Conservation (phyloP, 169 alveolate genomes). For the Cryptosporidium meleagridis region DNA sequence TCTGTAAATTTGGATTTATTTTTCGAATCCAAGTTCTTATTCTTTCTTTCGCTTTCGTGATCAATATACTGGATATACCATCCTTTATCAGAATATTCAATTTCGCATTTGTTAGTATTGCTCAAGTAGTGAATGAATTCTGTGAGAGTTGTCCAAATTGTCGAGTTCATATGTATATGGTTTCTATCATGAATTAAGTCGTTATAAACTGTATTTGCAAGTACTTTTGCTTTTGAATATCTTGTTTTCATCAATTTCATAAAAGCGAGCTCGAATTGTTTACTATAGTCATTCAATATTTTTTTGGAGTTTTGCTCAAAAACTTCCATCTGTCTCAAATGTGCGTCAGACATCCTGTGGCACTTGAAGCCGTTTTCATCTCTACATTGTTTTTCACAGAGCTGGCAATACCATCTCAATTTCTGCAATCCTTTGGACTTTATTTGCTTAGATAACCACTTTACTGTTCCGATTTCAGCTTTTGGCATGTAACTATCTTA, state of each 20-base stretch:
- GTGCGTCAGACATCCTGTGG: slow-evolving; percentile 92
- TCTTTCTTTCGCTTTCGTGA: slow-evolving; percentile 84
- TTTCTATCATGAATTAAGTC: slow-evolving; percentile 90
- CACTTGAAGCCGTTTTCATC: slow-evolving; percentile 96
- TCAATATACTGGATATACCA: slow-evolving; percentile 92
- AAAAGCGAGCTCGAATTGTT: slow-evolving; percentile 89
- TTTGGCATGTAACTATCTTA: slow-evolving; percentile 81
- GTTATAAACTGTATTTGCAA: slow-evolving; percentile 91
- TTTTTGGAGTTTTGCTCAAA: slow-evolving; percentile 90
- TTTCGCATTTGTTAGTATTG: slow-evolving; percentile 90
- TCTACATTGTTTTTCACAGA: slow-evolving; percentile 95
- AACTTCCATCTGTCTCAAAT: slow-evolving; percentile 92
- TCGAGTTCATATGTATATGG: slow-evolving; percentile 95
- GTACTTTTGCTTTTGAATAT: slow-evolving; percentile 84
- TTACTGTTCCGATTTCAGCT: slow-evolving; percentile 93
- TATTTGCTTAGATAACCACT: slow-evolving; percentile 94
- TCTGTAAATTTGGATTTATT: slow-evolving; percentile 13
- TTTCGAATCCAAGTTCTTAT: slow-evolving; percentile 32
- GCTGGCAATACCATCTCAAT: slow-evolving; percentile 94
- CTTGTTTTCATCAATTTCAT: slow-evolving; percentile 90
- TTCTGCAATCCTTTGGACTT: slow-evolving; percentile 94
- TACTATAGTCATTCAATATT: slow-evolving; percentile 92
- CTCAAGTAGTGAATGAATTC: slow-evolving; percentile 89
- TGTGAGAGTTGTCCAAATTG: slow-evolving; percentile 93
- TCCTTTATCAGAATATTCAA: slow-evolving; percentile 92